Evolutionary conservation across 2,329 filamentous ascomycete genomes (phyloP).

Genomic region (Penicillium freii): DNA sequence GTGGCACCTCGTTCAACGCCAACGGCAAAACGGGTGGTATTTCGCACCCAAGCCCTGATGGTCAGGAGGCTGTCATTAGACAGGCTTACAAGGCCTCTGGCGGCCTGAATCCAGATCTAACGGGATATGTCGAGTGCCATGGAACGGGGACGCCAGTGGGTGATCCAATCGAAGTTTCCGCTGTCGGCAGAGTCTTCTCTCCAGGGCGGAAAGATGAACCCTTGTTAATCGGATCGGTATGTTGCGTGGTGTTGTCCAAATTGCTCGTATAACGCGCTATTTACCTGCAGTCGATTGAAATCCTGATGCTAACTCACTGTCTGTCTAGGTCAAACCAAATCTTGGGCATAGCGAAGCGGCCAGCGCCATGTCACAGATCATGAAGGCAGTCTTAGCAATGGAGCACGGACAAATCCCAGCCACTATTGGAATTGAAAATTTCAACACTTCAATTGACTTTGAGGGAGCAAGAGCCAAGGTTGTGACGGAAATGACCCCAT

Average conservation of each 20-base stretch:
- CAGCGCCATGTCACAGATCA: constrained; percentile 17
- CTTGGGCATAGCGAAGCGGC: constrained; percentile 14
- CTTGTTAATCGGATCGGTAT: neutral
- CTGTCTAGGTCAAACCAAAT: constrained; percentile 32
- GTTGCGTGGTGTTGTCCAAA: too few species aligned
- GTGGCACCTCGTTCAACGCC: constrained; percentile 11
- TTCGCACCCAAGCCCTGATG: neutral
- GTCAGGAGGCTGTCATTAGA: neutral
- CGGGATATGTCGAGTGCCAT: neutral
- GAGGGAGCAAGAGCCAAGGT: neutral
- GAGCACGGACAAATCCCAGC: constrained; percentile 21
- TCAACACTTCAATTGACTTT: constrained; percentile 15
- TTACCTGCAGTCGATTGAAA: too few species aligned
- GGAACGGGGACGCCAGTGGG: neutral
- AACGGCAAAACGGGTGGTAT: neutral
- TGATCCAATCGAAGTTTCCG: neutral
- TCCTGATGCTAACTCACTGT: too few species aligned
- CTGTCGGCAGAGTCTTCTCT: constrained; percentile 12
- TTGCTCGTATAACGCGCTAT: too few species aligned
- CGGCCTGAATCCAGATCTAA: neutral
- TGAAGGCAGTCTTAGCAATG: constrained; percentile 21
- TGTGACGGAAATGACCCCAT: constrained; percentile 5
- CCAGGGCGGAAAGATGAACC: neutral
- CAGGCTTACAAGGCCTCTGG: neutral
- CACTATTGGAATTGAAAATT: constrained; percentile 17